Percentiles rank a stretch among this genome's conserved stretches.
phyloP scores from a whole-genome alignment of 805 yeast genomes.

The Ogataea nonfermentans region DNA sequence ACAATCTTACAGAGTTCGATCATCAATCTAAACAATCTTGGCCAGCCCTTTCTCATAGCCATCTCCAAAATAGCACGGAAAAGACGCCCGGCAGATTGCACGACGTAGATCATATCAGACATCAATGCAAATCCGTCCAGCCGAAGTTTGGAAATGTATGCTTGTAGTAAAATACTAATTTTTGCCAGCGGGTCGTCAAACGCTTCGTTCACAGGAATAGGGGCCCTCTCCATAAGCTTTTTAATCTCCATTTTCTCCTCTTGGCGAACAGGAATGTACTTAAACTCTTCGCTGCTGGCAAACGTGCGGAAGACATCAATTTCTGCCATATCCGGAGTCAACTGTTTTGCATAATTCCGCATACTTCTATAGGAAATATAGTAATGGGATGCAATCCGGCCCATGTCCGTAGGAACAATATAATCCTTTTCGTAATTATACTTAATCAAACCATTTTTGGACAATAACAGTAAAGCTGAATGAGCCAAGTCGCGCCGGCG shows the following conservation, averaged over 20 bases:
- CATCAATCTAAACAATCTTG: constrained; percentile 53
- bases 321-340: constrained; percentile 63
- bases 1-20: constrained; percentile 76
- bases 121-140: constrained; percentile 87
- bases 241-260: constrained; percentile 79
- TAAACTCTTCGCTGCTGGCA: constrained; percentile 81
- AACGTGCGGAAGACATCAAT: constrained; percentile 78
- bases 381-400: constrained; percentile 81
- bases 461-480: constrained; percentile 65
- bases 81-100: constrained; percentile 90
- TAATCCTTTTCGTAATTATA: constrained; percentile 53
- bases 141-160: constrained; percentile 74
- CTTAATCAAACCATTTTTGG: constrained; percentile 52
- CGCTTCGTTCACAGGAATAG: constrained; percentile 80
- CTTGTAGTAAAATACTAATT: constrained; percentile 74
- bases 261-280: constrained; percentile 75
- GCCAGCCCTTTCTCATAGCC: constrained; percentile 67
- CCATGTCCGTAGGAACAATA: constrained; percentile 64
- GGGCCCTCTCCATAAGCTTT: constrained; percentile 68
- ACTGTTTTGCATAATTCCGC: constrained; percentile 56
- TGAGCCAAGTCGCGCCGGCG: constrained; percentile 69
- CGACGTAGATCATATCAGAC: constrained; percentile 90
- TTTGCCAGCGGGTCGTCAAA: constrained; percentile 73
- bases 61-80: constrained; percentile 84
- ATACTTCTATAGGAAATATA: constrained; percentile 78